A percentile compares a stretch with the other conserved stretches of the same genome.
These are phyloP conservation scores for Lodderomyces beijingensis DNA, from an alignment of 1,139 yeast genomes.

Conservation along the genomic window DNA sequence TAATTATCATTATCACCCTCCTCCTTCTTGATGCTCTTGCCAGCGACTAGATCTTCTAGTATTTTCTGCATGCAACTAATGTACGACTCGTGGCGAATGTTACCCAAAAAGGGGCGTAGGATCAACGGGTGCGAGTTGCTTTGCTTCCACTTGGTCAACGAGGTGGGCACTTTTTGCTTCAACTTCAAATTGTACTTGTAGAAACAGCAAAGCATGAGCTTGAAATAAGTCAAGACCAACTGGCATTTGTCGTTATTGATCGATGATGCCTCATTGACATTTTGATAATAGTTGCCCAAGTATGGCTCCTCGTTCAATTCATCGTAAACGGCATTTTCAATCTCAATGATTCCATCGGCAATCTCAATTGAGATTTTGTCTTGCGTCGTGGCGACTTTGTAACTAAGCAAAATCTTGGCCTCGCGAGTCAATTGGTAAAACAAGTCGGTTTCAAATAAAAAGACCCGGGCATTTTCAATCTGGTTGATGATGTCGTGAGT, in stretches of 20 bases:
- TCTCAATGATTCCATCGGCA: conserved; percentile 63
- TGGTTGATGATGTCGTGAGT: conserved; percentile 34
- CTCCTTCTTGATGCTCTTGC: conserved; percentile 13
- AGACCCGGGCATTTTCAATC: conserved; percentile 60
- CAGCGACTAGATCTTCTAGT: conserved; percentile 26
- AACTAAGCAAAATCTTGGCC: conserved; percentile 66
- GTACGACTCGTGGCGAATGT: conserved; percentile 57
- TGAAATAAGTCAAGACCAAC: conserved; percentile 47
- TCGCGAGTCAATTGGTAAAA: conserved; percentile 71
- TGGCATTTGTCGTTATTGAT: conserved; percentile 46
- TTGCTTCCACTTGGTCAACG: conserved; percentile 51
- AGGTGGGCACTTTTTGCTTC: conserved; percentile 45
- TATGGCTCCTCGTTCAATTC: conserved; percentile 38
- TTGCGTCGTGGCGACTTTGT: conserved; percentile 64
- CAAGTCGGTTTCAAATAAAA: conserved; percentile 82
- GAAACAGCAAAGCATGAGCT: conserved; percentile 58
- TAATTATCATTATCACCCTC: conserved; percentile 12
- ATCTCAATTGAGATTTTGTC: conserved; percentile 70
- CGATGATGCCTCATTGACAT: conserved; percentile 27
- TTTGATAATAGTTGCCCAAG: conserved; percentile 15
- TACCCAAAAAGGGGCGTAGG: conserved; percentile 65
- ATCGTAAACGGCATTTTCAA: conserved; percentile 55
- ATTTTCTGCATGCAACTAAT: conserved; percentile 40
- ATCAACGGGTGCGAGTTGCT: conserved; percentile 46
- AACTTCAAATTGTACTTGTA: conserved; percentile 49